Percentiles rank a stretch among this genome's conserved stretches.
Conservation (phyloP, 2,329 filamentous ascomycete genomes). For the Macroventuria anomochaeta region DNA sequence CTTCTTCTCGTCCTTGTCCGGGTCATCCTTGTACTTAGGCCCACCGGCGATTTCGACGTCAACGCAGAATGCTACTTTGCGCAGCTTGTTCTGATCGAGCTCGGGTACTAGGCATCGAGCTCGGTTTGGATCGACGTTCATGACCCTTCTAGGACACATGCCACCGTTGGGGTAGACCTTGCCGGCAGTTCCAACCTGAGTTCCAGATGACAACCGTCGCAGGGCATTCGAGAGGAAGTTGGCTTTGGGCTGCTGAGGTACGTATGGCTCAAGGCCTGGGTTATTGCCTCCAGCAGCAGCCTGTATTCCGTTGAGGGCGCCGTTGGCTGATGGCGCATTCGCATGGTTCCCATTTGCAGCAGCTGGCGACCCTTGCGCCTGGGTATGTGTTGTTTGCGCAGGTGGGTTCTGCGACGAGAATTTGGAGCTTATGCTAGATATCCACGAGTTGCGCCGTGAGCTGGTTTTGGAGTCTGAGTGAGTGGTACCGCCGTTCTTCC, state of each 20-base stretch:
- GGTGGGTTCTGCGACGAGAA: slow-evolving; percentile 69
- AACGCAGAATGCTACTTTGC: slow-evolving; percentile 92
- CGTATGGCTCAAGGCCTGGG: slow-evolving; percentile 64
- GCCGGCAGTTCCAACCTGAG: slow-evolving; percentile 53
- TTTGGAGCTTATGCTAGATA: slow-evolving; percentile 90
- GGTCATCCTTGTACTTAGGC: slow-evolving; percentile 73
- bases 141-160: slow-evolving; percentile 76
- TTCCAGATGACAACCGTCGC: slow-evolving; percentile 75
- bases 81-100: slow-evolving; percentile 78
- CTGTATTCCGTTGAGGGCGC: slow-evolving; percentile 50
- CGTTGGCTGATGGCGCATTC: slow-evolving; percentile 59
- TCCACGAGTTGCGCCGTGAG: slow-evolving; percentile 79
- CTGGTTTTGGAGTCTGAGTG: slow-evolving; percentile 37
- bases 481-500: slow-evolving; percentile 42
- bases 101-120: slow-evolving; percentile 81
- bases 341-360: slow-evolving; percentile 53
- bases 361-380: slow-evolving; percentile 45
- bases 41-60: slow-evolving; percentile 95
- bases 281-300: slow-evolving; percentile 33
- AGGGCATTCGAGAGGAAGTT: slow-evolving; percentile 83
- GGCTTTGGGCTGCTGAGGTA: slow-evolving; percentile 75
- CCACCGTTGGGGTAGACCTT: slow-evolving; percentile 67
- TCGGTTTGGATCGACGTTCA: slow-evolving; percentile 84
- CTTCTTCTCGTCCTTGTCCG: slow-evolving; percentile 54
- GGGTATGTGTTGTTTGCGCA: slow-evolving; percentile 41